Conservation (phyloP, 192 early-diverging fungal genomes). For the Gryganskiella cystojenkinii region DNA sequence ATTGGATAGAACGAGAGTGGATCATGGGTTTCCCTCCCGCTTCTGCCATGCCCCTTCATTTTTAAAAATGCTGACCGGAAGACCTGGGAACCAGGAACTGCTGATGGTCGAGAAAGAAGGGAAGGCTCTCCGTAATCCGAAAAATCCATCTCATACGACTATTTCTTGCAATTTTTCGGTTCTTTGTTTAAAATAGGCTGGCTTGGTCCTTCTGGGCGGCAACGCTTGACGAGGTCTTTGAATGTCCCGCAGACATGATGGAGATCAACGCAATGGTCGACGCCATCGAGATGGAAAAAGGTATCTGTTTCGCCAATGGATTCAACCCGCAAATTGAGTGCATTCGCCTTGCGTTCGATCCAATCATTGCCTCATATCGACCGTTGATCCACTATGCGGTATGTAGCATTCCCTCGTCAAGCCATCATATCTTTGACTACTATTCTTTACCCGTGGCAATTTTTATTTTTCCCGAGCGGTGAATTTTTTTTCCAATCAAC, state of each 20-base stretch:
- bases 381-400: constrained; percentile 67
- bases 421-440: background rate
- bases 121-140: too few relatives aligned
- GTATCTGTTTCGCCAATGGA: constrained; percentile 53
- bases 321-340: constrained; percentile 59
- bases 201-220: constrained; percentile 64
- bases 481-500: background rate
- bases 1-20: too few relatives aligned
- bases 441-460: too few relatives aligned
- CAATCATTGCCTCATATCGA: constrained; percentile 64
- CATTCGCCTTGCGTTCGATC: constrained; percentile 66
- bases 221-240: constrained; percentile 43
- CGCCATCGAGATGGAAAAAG: constrained; percentile 41
- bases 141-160: background rate
- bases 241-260: constrained; percentile 30
- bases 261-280: constrained; percentile 59
- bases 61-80: too few relatives aligned
- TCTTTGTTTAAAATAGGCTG: constrained; percentile 55
- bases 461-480: too few relatives aligned
- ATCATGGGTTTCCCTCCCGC: too few relatives aligned
- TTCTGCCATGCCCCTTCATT: too few relatives aligned
- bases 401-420: constrained; percentile 18
- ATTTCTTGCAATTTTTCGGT: background rate
- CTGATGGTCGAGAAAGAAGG: too few relatives aligned
- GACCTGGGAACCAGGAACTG: too few relatives aligned